Conservation (phyloP, 192 early-diverging fungal species). For the Coemansia sp. region DNA sequence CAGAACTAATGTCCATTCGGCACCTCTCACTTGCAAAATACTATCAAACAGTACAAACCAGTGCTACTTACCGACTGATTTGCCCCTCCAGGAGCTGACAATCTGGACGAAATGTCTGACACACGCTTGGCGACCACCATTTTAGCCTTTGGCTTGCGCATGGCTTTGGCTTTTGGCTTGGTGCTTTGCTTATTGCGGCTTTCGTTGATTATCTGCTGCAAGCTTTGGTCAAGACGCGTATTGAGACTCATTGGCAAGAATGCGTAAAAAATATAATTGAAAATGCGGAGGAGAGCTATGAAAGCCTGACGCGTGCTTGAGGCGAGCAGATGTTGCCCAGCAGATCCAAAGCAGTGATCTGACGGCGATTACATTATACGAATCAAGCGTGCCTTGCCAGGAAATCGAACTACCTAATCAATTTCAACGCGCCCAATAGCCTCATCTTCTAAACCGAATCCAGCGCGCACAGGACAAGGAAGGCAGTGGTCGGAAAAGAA, state of each 20-base stretch:
- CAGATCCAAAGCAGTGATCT: too few species aligned
- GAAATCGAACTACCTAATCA: too few species aligned
- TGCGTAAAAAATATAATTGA: not conserved
- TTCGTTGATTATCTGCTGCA: constrained; percentile 41
- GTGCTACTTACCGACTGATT: constrained; percentile 11
- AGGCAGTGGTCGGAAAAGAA: too few species aligned
- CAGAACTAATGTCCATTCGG: too few species aligned
- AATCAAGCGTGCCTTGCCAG: too few species aligned
- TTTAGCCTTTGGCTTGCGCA: not conserved
- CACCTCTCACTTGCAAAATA: not conserved
- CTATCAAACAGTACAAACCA: not conserved
- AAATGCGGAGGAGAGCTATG: too few species aligned
- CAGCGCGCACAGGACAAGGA: too few species aligned
- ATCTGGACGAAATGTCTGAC: not conserved
- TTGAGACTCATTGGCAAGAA: constrained; percentile 21
- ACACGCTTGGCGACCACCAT: not conserved
- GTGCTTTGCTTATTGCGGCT: constrained; percentile 1
- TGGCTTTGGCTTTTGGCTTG: constrained; percentile 1
- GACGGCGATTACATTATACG: too few species aligned
- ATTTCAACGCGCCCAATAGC: too few species aligned
- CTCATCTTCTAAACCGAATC: too few species aligned
- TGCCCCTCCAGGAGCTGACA: not conserved
- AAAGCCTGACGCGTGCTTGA: too few species aligned
- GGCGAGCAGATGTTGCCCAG: too few species aligned
- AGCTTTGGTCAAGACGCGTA: constrained; percentile 41